These are phyloP conservation scores for Drechmeria coniospora DNA, from an alignment of 2,329 filamentous ascomycete species.

Conservation along the genomic window DNA sequence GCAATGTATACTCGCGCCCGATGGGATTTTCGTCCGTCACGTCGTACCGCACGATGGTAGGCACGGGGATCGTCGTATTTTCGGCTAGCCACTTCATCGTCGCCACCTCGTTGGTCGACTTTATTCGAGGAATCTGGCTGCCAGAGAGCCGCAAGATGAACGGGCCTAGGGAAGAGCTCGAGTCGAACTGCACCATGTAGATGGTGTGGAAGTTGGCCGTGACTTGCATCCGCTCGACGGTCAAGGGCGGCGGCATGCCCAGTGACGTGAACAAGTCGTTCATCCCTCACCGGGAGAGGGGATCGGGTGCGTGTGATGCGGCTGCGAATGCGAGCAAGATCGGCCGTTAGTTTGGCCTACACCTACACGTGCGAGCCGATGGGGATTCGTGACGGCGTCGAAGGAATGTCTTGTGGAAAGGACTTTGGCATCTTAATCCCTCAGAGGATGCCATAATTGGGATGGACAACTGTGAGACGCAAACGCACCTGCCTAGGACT, in stretches of 20 bases:
- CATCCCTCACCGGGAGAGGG: too few species aligned
- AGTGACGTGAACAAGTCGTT: conserved; percentile 6
- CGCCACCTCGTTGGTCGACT: conserved; percentile 21
- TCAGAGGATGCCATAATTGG: too few species aligned
- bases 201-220: conserved; percentile 12
- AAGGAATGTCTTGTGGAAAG: too few species aligned
- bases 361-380: too few species aligned
- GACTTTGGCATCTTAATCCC: too few species aligned
- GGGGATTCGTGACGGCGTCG: too few species aligned
- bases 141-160: conserved; percentile 20
- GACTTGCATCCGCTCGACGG: conserved; percentile 6
- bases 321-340: too few species aligned
- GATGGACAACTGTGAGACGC: too few species aligned
- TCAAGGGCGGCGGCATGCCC: conserved; percentile 5
- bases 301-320: too few species aligned
- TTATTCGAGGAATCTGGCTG: conserved; percentile 17
- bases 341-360: too few species aligned
- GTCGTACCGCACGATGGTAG: conserved; percentile 14
- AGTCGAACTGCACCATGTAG: conserved; percentile 11
- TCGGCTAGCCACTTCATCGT: conserved; percentile 17
- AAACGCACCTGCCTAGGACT: too few species aligned
- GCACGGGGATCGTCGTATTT: conserved; percentile 19
- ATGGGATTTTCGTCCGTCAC: conserved; percentile 15
- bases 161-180: too few species aligned
- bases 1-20: conserved; percentile 17